Conservation (phyloP, 257 asterid genomes). For the Marsdenia floribunda region DNA sequence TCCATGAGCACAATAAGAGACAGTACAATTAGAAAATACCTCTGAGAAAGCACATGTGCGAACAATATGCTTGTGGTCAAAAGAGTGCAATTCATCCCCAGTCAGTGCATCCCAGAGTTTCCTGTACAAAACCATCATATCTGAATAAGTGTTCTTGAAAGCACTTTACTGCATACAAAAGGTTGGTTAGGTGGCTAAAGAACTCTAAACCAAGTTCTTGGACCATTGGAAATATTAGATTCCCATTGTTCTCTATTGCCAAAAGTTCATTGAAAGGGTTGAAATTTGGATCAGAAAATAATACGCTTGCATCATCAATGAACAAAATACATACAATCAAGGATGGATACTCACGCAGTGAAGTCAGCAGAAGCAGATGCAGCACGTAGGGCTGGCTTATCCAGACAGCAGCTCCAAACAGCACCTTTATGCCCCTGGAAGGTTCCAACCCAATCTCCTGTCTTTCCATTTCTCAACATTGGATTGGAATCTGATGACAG, state of each 20-base stretch:
- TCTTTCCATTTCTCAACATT: slow-evolving; percentile 95
- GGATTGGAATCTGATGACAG: slow-evolving; percentile 70
- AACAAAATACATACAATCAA: not conserved
- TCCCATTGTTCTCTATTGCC: not conserved
- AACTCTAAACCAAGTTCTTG: not conserved
- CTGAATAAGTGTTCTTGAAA: not conserved
- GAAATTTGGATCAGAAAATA: not conserved
- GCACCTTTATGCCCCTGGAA: slow-evolving; percentile 99
- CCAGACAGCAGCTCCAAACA: slow-evolving; percentile 93
- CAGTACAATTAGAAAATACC: slow-evolving; percentile 32
- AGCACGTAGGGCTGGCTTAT: slow-evolving; percentile 83
- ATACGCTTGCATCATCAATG: slow-evolving; percentile 4
- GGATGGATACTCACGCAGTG: slow-evolving; percentile 61
- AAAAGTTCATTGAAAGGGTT: not conserved
- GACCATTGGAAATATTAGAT: not conserved
- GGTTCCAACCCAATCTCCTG: slow-evolving; percentile 99
- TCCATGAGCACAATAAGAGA: not conserved
- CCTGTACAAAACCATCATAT: slow-evolving; percentile 44
- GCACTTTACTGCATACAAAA: not conserved
- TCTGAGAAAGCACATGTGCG: slow-evolving; percentile 95
- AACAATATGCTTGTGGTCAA: slow-evolving; percentile 97
- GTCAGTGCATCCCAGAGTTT: slow-evolving; percentile 96
- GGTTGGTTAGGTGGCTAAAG: not conserved
- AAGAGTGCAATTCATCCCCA: slow-evolving; percentile 88
- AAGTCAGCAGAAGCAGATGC: slow-evolving; percentile 99